phyloP scores from a whole-genome alignment of 805 yeast genomes.

The Wickerhamiella parazyma region DNA sequence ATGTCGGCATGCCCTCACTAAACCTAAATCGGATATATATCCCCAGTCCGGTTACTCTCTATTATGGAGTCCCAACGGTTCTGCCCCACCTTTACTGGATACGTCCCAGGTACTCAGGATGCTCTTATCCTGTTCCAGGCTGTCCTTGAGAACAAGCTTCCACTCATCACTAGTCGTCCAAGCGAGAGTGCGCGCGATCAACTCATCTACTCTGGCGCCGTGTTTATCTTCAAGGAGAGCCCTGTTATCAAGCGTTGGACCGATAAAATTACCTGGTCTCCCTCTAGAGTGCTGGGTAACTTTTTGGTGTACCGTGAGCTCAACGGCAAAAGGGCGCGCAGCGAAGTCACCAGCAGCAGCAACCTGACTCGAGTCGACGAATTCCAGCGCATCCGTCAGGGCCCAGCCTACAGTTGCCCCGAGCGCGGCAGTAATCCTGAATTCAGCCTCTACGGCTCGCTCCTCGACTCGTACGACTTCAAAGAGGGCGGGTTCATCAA shows the following conservation, averaged over 20 bases:
- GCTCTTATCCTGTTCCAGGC: slow-evolving; percentile 74
- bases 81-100: slow-evolving; percentile 55
- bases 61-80: neutral
- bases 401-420: slow-evolving; percentile 4
- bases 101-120: slow-evolving; percentile 68
- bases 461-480: slow-evolving; percentile 47
- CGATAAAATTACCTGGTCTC: slow-evolving; percentile 91
- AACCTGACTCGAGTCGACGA: slow-evolving; percentile 2
- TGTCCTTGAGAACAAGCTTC: slow-evolving; percentile 46
- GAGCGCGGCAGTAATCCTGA: slow-evolving; percentile 11
- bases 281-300: slow-evolving; percentile 74
- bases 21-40: neutral
- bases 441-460: slow-evolving; percentile 36
- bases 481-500: slow-evolving; percentile 66
- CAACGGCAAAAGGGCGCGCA: neutral
- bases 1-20: neutral
- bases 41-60: neutral
- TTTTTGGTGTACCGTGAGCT: slow-evolving; percentile 72
- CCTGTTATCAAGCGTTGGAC: slow-evolving; percentile 85
- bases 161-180: slow-evolving; percentile 62
- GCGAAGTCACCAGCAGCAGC: neutral
- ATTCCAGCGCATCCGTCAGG: neutral
- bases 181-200: slow-evolving; percentile 59
- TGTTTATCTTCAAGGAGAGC: slow-evolving; percentile 76
- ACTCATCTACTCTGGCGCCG: slow-evolving; percentile 61